Conservation (phyloP, 768 basidiomycete genomes). For the Calocybe gangraenosa region DNA sequence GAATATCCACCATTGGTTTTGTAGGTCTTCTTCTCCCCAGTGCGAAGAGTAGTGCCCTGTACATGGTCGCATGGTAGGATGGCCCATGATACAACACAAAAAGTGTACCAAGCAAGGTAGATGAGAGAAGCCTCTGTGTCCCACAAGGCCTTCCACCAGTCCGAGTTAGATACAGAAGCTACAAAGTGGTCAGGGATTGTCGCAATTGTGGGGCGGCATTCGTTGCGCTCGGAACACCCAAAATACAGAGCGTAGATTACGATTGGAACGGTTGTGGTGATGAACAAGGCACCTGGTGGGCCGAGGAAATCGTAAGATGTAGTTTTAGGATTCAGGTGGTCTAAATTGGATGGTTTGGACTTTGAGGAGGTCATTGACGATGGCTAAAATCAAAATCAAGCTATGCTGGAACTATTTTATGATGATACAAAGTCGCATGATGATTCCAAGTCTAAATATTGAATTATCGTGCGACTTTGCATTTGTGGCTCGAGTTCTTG, state of each 20-base stretch:
- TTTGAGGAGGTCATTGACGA: conserved; percentile 23
- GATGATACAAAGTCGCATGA: no score
- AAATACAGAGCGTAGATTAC: conserved; percentile 74
- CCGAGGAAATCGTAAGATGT: conserved; percentile 79
- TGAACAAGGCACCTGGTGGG: conserved; percentile 68
- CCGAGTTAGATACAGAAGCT: conserved; percentile 38
- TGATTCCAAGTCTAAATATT: no score
- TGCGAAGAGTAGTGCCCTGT: conserved; percentile 66
- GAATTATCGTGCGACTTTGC: no score
- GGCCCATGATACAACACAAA: conserved; percentile 76
- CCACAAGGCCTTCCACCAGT: conserved; percentile 81
- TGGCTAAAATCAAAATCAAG: no score
- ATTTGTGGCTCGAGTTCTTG: no score
- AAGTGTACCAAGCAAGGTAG: conserved; percentile 91
- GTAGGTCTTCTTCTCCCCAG: conserved; percentile 76
- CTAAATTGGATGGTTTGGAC: no score
- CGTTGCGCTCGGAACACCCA: conserved; percentile 66
- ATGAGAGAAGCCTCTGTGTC: conserved; percentile 72
- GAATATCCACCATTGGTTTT: conserved; percentile 81
- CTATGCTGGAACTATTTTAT: no score
- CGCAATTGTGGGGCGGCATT: conserved; percentile 59
- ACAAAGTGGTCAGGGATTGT: conserved; percentile 39
- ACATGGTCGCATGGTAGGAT: conserved; percentile 73
- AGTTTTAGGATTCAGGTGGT: conserved; percentile 73
- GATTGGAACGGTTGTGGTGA: conserved; percentile 68